Conservation (phyloP, 176 grass and related monocot species). For the Cenchrus americanus region DNA sequence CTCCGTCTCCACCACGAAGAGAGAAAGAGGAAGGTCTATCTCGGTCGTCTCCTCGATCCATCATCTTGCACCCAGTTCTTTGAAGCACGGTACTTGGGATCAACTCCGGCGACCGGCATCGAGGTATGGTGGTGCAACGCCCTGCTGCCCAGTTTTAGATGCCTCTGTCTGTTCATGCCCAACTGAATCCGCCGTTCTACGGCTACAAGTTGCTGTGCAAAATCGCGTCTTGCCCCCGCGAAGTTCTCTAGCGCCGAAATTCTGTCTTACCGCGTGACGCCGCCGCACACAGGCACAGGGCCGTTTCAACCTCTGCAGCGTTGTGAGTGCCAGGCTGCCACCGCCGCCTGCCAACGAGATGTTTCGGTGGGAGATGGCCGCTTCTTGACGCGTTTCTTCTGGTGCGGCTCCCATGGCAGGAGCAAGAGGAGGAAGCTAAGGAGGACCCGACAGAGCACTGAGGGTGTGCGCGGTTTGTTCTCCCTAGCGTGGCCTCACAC, state of each 20-base stretch:
- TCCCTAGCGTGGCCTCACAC: background rate
- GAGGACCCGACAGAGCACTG: background rate
- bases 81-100: background rate
- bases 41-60: background rate
- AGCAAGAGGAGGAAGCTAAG: background rate
- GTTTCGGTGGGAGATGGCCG: background rate
- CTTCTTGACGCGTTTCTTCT: conserved; percentile 16
- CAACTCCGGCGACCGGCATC: background rate
- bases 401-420: conserved; percentile 17
- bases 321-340: background rate
- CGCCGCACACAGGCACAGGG: background rate
- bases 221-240: background rate
- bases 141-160: conserved; percentile 3
- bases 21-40: background rate
- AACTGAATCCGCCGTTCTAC: background rate
- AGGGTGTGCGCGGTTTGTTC: background rate
- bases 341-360: background rate
- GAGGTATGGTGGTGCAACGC: conserved; percentile 34
- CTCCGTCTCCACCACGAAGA: background rate
- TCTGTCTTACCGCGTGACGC: background rate
- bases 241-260: background rate
- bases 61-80: background rate
- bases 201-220: background rate
- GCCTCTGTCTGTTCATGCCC: background rate
- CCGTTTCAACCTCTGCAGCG: conserved; percentile 7